These are phyloP conservation scores for Myxozyma nipponensis DNA, from an alignment of 805 yeast species.

Conservation along the genomic window DNA sequence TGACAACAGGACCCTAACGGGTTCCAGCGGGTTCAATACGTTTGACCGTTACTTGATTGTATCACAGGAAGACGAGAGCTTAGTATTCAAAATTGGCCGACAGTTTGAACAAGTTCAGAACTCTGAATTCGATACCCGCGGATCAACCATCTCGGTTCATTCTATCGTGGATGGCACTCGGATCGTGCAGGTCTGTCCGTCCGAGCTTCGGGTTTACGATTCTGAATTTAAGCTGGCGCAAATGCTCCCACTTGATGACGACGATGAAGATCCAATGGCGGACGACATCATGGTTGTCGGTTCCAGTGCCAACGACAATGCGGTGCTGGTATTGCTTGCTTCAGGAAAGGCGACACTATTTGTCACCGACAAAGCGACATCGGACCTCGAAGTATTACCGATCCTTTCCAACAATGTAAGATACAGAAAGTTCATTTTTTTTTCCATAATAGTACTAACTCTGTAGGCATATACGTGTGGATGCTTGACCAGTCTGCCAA, in stretches of 20 bases:
- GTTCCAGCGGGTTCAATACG: conserved; percentile 11
- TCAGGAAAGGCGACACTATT: conserved; percentile 12
- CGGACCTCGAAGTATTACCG: conserved; percentile 12
- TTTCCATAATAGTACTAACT: background rate
- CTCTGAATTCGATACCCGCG: conserved; percentile 55
- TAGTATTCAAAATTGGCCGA: conserved; percentile 32
- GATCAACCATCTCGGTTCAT: conserved; percentile 63
- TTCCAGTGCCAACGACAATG: conserved; percentile 11
- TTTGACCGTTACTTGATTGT: conserved; percentile 28
- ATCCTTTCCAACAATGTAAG: conserved; percentile 5
- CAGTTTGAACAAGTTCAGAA: conserved; percentile 58
- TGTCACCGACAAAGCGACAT: conserved; percentile 9
- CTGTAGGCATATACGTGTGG: conserved; percentile 14
- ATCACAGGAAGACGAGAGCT: conserved; percentile 41
- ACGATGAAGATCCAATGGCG: background rate
- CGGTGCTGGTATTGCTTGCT: conserved; percentile 16
- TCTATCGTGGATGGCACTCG: conserved; percentile 52
- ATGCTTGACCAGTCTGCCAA: conserved; percentile 16
- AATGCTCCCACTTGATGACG: conserved; percentile 24
- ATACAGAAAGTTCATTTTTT: background rate
- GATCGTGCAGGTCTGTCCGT: conserved; percentile 71
- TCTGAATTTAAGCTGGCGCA: conserved; percentile 52
- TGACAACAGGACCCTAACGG: conserved; percentile 16
- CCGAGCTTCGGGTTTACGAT: conserved; percentile 59
- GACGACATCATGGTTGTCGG: conserved; percentile 10